A percentile compares a stretch with the other conserved stretches of the same genome.
These are phyloP conservation scores for Beauveria medogensis DNA, from an alignment of 2,329 filamentous ascomycete species.

Conservation along the genomic window DNA sequence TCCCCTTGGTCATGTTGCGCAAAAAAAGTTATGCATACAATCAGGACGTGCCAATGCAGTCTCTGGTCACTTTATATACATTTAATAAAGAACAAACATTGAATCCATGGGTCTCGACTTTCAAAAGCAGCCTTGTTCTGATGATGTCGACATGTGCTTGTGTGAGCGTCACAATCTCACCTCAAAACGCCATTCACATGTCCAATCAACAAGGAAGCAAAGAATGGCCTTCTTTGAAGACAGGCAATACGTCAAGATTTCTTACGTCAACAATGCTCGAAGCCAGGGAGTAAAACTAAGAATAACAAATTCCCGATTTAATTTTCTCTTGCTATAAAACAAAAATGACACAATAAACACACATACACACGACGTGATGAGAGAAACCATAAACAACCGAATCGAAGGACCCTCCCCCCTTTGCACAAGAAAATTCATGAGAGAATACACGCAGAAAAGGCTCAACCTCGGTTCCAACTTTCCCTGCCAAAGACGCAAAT, in stretches of 20 bases:
- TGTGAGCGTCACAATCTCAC: no score
- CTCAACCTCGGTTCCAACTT: neutral
- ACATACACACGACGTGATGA: neutral
- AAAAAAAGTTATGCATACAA: neutral
- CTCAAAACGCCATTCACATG: no score
- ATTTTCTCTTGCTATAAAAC: neutral
- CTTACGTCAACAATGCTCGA: no score
- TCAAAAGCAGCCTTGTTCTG: no score
- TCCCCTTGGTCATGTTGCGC: neutral
- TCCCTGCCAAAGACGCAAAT: constrained; percentile 1
- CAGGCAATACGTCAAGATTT: no score
- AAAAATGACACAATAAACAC: constrained; percentile 3
- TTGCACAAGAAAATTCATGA: constrained; percentile 5
- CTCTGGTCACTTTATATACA: constrained; percentile 3
- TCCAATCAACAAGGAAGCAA: no score
- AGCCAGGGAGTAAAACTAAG: neutral
- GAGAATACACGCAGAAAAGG: constrained; percentile 2
- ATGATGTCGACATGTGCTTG: no score
- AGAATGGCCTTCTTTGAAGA: no score
- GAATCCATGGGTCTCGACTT: neutral
- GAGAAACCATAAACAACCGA: neutral
- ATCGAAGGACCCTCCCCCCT: neutral
- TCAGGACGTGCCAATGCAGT: neutral
- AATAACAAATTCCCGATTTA: neutral
- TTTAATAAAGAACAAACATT: constrained; percentile 4